Base-by-base conservation (phyloP, 352 stramenopile genomes). In the Pythium pectinolyticum region DNA sequence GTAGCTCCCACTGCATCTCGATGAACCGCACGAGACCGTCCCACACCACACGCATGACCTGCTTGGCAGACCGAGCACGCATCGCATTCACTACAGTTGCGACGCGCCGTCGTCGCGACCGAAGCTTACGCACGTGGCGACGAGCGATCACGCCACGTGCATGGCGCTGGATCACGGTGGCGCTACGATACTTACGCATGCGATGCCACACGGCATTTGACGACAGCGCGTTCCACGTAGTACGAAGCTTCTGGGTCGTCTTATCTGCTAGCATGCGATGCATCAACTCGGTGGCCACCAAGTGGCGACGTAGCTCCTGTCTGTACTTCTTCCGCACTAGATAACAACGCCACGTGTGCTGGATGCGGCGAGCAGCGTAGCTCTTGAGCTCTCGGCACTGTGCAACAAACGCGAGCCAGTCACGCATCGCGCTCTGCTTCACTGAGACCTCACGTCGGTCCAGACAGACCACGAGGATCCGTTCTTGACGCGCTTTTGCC, bases 151-250 rank as follows among this genome's bases (percentile, higher is more conserved):
- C 63, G 7, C 79, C 82, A 25, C 79, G 68, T 5, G 66, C 57
- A 32, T 77, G 72, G 20, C 72, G 78, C 31, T 90, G 82, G 61
- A 89, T 86, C 2, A 55, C 54, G 12, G 77, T 55, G n/a, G 76
- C 82, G 50, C 66, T 80, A 12, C 51, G 65, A 27, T 70, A 60
- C 45, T 89, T 90, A 28, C 63, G 67, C 19, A 84, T 67, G 7
- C 69, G 74, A 52, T 73, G 70, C 49, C 63, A 77, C 11, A 89
- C n/a, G n/a, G 82, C 76, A 27, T 89, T 74, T 19, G 72, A 74
- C 19, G 67, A 63, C 3, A 90, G 52, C 20, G 69, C 66, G 2
- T 57, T 73, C 82, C 79, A 90, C 17, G 30, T 66, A 22, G 12
- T 57, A 12, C 69, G 35, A 17, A 88, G 27, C 15, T 43, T 52